A percentile compares a stretch with the other conserved stretches of the same genome.
Conservation (phyloP, 176 grass and related monocot genomes). For the Oryza punctata region DNA sequence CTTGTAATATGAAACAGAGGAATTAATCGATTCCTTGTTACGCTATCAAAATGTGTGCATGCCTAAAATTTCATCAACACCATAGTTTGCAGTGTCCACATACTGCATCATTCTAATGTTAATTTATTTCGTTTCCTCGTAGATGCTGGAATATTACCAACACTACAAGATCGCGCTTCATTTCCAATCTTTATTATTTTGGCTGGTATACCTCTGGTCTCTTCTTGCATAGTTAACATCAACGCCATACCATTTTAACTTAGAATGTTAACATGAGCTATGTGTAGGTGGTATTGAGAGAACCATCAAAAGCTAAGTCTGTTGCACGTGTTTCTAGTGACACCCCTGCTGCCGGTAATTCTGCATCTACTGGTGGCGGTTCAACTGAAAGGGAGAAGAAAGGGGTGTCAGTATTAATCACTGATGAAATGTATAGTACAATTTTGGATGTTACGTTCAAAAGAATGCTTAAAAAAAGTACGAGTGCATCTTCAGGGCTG, state of each 20-base stretch:
- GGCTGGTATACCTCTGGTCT: conserved; percentile 74
- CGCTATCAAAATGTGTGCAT: conserved; percentile 2
- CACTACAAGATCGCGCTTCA: conserved; percentile 81
- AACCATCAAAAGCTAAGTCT: conserved; percentile 83
- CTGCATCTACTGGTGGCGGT: conserved; percentile 35
- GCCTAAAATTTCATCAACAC: conserved; percentile 3
- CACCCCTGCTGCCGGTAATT: conserved; percentile 55
- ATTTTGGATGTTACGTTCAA: conserved; percentile 88
- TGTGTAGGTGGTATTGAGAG: conserved; percentile 77
- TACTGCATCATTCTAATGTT: conserved; percentile 32
- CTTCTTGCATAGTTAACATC: conserved; percentile 27
- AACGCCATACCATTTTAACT: conserved; percentile 21
- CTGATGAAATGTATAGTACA: conserved; percentile 77
- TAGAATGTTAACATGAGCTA: conserved; percentile 29
- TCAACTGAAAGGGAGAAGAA: conserved; percentile 85
- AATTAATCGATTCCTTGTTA: background rate
- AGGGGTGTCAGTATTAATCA: conserved; percentile 63
- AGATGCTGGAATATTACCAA: conserved; percentile 99
- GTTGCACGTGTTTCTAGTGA: conserved; percentile 62
- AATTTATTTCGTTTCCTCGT: conserved; percentile 44
- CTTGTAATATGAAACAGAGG: too few species aligned
- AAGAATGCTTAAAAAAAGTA: conserved; percentile 94
- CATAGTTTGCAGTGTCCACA: background rate
- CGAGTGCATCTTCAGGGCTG: conserved; percentile 45
- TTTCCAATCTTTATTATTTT: conserved; percentile 96